Evolutionary conservation across 1,284 basidiomycete genomes (phyloP), one percentile per base, ranked within the genome.

Genomic region (Tilletia walkeri): DNA sequence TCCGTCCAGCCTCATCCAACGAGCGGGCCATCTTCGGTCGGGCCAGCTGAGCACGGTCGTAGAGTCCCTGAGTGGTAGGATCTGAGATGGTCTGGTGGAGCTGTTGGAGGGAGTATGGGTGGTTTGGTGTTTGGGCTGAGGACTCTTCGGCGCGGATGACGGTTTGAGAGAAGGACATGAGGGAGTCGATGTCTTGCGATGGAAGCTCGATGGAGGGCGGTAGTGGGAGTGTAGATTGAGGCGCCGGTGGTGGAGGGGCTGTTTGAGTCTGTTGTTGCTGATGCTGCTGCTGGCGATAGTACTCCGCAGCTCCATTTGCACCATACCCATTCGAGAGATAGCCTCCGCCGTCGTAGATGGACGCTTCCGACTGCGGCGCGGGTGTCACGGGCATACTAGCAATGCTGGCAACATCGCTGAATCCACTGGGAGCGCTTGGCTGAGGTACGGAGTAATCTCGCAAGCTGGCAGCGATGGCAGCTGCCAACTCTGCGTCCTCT

Each of bases 391-490:
- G 61, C 65, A 41, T 41, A 41, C 54, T 67, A 12, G n/a, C 47
- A 34, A 47, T 39, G 68, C 71, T 59, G 34, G 68, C 38, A 4
- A 67, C 20, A 3, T 74, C 72, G 63, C 49, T 69, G 65, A 76
- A 67, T 7, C 75, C 73, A 39, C 74, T 72, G 2, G 79, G 79
- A 5, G 79, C 79, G 56, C 76, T 78, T 1, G 79, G 79, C 53
- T 71, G 72, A 34, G 77, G 78, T 10, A 78, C 74, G 1, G 73
- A 77, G 72, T 76, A 77, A 79, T 99, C 96, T 12, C 90, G 88
- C 75, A 99, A 84, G 81, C 92, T 94, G 0, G 96, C 96, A 80
- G 97, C 95, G 71, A 99, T 99, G 0, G 96, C 96, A 14, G 95
- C 92, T 68, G 88, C 89, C 30, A 99, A 86, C 76, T 99, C 94